These are phyloP conservation scores for Sistotremastrum suecicum DNA, from an alignment of 768 basidiomycete species.

Conservation along the genomic window DNA sequence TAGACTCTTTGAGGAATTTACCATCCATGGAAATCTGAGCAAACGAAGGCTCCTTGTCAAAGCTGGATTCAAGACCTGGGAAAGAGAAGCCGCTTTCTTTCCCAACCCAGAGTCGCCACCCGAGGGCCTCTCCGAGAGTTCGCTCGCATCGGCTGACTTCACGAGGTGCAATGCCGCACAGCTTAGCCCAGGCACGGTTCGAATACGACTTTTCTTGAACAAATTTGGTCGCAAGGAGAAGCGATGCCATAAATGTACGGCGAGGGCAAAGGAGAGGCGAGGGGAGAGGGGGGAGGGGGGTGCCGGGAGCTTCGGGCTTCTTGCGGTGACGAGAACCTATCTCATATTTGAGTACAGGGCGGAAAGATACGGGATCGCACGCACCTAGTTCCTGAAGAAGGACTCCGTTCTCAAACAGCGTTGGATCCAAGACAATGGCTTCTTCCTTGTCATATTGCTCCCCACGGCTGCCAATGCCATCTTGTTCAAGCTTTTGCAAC, in stretches of 20 bases:
- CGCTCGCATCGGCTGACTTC: constrained; percentile 87
- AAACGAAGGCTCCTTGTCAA: neutral
- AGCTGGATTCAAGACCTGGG: too few relatives aligned
- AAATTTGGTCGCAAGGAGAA: constrained; percentile 87
- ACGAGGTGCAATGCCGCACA: constrained; percentile 72
- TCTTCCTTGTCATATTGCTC: constrained; percentile 14
- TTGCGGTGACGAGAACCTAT: constrained; percentile 4
- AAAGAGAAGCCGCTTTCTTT: constrained; percentile 28
- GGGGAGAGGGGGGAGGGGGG: constrained; percentile 36
- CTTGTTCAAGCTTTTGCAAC: constrained; percentile 36
- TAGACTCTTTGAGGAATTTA: too few relatives aligned
- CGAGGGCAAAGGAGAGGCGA: constrained; percentile 80
- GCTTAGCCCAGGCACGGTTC: constrained; percentile 87
- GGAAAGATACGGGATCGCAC: neutral
- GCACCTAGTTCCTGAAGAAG: neutral
- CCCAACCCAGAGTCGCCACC: constrained; percentile 90
- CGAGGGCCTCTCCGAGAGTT: constrained; percentile 71
- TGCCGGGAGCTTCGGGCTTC: constrained; percentile 9
- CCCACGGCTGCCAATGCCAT: constrained; percentile 25
- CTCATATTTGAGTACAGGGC: constrained; percentile 6
- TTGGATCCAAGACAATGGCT: neutral
- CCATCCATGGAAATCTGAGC: too few relatives aligned
- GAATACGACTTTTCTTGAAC: constrained; percentile 89
- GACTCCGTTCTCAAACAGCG: neutral
- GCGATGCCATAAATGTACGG: constrained; percentile 73